Evolutionary conservation across 371 early-diverging fungal species (phyloP).

Genomic region (Mycotypha africana): DNA sequence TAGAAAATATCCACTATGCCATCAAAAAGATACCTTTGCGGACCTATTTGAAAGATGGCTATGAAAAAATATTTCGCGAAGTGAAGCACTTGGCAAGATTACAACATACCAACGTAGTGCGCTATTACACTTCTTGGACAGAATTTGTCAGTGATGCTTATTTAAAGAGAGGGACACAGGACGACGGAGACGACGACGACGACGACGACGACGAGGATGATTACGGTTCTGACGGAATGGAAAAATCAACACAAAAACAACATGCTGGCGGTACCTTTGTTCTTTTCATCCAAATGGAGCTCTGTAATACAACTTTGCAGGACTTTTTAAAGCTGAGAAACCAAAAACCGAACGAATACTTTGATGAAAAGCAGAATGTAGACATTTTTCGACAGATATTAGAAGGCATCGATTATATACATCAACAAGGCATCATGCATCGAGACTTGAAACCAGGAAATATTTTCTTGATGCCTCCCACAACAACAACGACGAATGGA

Average conservation of each 20-base stretch:
- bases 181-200: slow-evolving; percentile 3
- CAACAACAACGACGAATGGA: not conserved
- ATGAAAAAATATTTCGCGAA: slow-evolving; percentile 83
- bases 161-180: not conserved
- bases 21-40: slow-evolving; percentile 73
- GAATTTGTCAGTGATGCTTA: slow-evolving; percentile 48
- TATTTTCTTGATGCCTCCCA: slow-evolving; percentile 48
- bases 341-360: slow-evolving; percentile 11
- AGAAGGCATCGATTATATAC: slow-evolving; percentile 70
- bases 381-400: slow-evolving; percentile 52
- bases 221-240: not conserved
- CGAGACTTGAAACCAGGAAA: slow-evolving; percentile 84
- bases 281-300: slow-evolving; percentile 81
- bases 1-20: slow-evolving; percentile 87
- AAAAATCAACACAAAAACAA: slow-evolving; percentile 1
- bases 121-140: slow-evolving; percentile 94
- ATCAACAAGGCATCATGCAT: slow-evolving; percentile 68
- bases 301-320: slow-evolving; percentile 61
- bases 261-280: slow-evolving; percentile 35
- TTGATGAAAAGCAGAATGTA: slow-evolving; percentile 38
- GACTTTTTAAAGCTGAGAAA: slow-evolving; percentile 39
- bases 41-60: slow-evolving; percentile 38
- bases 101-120: slow-evolving; percentile 85
- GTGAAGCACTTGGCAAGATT: slow-evolving; percentile 85
- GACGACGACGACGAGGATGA: not conserved